phyloP scores from a whole-genome alignment of 306 rosid species.

The Sindora glabra region DNA sequence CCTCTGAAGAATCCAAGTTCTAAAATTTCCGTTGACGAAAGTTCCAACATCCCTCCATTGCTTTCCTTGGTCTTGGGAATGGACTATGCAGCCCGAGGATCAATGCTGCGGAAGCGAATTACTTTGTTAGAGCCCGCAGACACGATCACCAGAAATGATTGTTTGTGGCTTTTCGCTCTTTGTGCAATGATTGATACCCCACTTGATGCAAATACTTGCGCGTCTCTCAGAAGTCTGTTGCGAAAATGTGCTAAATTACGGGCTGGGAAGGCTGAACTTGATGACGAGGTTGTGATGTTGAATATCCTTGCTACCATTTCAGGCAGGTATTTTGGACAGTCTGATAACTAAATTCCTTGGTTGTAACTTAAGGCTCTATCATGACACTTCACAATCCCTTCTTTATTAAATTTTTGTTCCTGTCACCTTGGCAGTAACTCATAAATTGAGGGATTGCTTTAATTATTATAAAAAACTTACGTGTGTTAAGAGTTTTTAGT shows the following conservation, averaged over 20 bases:
- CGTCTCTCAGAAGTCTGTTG: slow-evolving; percentile 40
- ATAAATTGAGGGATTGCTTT: too few species aligned
- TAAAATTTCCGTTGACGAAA: not conserved
- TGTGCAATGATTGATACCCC: slow-evolving; percentile 47
- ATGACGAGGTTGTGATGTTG: slow-evolving; percentile 40
- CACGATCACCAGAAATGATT: slow-evolving; percentile 22
- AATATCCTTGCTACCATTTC: slow-evolving; percentile 41
- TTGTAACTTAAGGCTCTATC: too few species aligned
- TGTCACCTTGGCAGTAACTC: too few species aligned
- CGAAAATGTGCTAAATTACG: slow-evolving; percentile 40
- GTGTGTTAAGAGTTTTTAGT: too few species aligned
- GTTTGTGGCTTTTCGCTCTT: slow-evolving; percentile 40
- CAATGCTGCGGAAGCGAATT: slow-evolving; percentile 34
- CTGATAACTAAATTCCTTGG: too few species aligned
- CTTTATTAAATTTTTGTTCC: too few species aligned
- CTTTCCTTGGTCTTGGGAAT: slow-evolving; percentile 27
- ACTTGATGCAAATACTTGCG: slow-evolving; percentile 37
- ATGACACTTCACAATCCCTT: too few species aligned
- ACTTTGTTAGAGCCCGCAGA: slow-evolving; percentile 5
- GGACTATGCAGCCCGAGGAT: slow-evolving; percentile 31
- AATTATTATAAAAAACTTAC: too few species aligned
- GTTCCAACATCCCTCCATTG: slow-evolving; percentile 20
- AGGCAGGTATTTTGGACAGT: slow-evolving; percentile 47
- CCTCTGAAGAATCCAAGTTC: not conserved
- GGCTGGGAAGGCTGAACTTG: slow-evolving; percentile 27